These are phyloP conservation scores for Sarcomyxa edulis DNA, from an alignment of 768 basidiomycete species.

Conservation along the genomic window DNA sequence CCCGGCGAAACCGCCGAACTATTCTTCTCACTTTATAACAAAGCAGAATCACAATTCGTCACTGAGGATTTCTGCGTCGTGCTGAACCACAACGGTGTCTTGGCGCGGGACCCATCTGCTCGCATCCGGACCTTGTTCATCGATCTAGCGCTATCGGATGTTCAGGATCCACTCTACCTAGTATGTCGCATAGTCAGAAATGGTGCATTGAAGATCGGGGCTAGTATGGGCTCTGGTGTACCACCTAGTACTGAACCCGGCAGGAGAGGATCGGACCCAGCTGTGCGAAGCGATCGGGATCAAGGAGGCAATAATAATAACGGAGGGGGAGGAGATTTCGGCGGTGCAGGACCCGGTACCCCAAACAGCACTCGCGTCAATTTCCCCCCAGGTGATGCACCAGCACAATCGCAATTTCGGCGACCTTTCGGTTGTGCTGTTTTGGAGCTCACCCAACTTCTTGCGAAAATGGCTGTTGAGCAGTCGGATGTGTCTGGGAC, in stretches of 20 bases:
- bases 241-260: slow-evolving; percentile 30
- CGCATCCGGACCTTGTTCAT: slow-evolving; percentile 84
- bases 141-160: slow-evolving; percentile 82
- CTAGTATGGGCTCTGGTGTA: slow-evolving; percentile 41
- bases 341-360: slow-evolving; percentile 5
- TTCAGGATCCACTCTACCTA: slow-evolving; percentile 80
- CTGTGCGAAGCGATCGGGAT: slow-evolving; percentile 27
- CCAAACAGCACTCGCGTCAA: slow-evolving; percentile 19
- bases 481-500: slow-evolving; percentile 57
- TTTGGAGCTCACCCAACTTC: slow-evolving; percentile 73
- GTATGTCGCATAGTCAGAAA: slow-evolving; percentile 90
- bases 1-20: slow-evolving; percentile 93
- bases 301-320: too few relatives aligned
- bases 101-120: slow-evolving; percentile 71
- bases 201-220: slow-evolving; percentile 76
- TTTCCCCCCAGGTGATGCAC: slow-evolving; percentile 25
- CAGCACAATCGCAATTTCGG: slow-evolving; percentile 49
- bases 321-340: too few relatives aligned
- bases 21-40: slow-evolving; percentile 89
- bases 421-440: slow-evolving; percentile 97
- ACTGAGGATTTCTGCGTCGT: slow-evolving; percentile 91
- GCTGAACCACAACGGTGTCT: slow-evolving; percentile 87
- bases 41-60: slow-evolving; percentile 77
- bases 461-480: slow-evolving; percentile 57
- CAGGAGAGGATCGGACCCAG: slow-evolving; percentile 53